A percentile compares a stretch with the other conserved stretches of the same genome.
phyloP scores from a whole-genome alignment of 257 asterid genomes.

The Petunia secreta region DNA sequence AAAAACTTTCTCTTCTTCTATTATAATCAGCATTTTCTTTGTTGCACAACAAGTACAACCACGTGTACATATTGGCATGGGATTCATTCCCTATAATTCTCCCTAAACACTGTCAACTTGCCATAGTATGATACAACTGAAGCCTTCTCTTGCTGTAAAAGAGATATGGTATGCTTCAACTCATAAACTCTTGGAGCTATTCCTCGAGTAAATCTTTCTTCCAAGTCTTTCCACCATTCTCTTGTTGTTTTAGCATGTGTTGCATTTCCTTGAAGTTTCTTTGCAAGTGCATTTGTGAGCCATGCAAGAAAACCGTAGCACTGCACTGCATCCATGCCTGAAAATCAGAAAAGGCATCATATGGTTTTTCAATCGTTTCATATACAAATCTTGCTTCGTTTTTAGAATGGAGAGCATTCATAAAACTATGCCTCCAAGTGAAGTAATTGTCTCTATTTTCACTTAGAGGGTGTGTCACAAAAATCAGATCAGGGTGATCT shows the following conservation, averaged over 20 bases:
- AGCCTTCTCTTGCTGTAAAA: constrained; percentile 13
- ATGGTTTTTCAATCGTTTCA: background rate
- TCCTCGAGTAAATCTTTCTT: background rate
- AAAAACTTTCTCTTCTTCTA: background rate
- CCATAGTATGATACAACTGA: background rate
- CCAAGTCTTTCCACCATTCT: background rate
- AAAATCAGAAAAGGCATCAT: background rate
- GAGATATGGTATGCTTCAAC: background rate
- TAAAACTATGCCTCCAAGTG: background rate
- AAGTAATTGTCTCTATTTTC: background rate
- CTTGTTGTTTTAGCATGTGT: background rate
- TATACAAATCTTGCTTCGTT: background rate
- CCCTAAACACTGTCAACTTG: background rate
- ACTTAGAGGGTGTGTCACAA: background rate
- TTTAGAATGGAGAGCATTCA: constrained; percentile 4
- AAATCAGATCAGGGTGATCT: background rate
- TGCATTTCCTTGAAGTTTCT: background rate
- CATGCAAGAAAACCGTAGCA: background rate
- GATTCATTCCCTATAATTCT: background rate
- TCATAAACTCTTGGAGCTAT: background rate
- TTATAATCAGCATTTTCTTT: background rate
- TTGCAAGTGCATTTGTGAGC: background rate
- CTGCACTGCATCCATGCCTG: background rate
- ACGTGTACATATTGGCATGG: background rate
- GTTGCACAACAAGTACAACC: background rate